Evolutionary conservation across 1,284 basidiomycete genomes (phyloP), one percentile per base, ranked within the genome.

Genomic region (Marasmius fiardii): DNA sequence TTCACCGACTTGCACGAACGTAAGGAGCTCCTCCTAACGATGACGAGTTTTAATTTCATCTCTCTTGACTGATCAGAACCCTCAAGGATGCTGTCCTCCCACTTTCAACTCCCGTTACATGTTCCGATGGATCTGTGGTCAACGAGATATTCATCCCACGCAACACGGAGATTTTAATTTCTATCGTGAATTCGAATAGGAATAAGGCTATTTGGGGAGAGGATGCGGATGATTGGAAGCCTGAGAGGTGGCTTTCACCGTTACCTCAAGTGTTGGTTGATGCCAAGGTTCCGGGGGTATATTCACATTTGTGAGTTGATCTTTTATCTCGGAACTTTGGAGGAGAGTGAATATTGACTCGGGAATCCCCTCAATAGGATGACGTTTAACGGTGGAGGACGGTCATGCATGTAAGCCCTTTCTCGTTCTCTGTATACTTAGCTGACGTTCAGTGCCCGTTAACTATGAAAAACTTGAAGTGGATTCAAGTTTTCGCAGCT

Each of bases 211-310:
- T 72, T 1, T 74, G 71, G 72, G 71, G 71, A 3, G 56, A 60
- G 23, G 71, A 72, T 56, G 66, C 68, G 12, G 48, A 63, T n/a
- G 68, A 71, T 47, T 73, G 71, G 69, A 71, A 69, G 48, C 71
- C 71, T 11, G 67, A 71, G 47, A 59, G 71, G 14, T 73, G 70
- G 69, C 61, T 71, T 14, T 54, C 57, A 16, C 64, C 68, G 8
- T 58, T 71, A 7, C 69, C 68, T 7, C 47, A 59, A 12, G 60
- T 54, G 41, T 12, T 59, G 4, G 39, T 26, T 20, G 49, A 56
- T 11, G 58, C 58, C 8, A 52, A 34, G 14, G 52, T 54, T 49
- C 58, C 58, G 35, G 58, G 58, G 16, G 55, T 59, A 21, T 59
- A 59, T 49, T 59, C 58, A 12, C 55, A 59, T 55, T 21, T 59